Evolutionary conservation across 2,329 filamentous ascomycete genomes (phyloP).

Genomic region (Colletotrichum lentis): DNA sequence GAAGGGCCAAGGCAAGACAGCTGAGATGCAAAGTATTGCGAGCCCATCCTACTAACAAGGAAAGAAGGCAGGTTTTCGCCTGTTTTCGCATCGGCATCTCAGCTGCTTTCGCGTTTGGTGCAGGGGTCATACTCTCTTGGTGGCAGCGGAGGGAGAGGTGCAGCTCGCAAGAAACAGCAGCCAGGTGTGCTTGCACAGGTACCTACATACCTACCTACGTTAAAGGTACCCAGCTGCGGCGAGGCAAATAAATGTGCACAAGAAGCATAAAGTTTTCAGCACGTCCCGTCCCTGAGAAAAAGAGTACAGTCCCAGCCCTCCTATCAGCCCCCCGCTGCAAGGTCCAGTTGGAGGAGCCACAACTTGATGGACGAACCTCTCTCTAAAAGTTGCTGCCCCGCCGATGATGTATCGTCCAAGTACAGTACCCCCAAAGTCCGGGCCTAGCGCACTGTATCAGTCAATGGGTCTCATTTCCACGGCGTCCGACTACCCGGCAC

Average conservation of each 20-base stretch:
- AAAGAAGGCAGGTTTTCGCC: not conserved
- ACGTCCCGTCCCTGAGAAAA: conserved; percentile 14
- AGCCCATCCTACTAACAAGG: conserved; percentile 1
- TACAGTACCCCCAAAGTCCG: conserved; percentile 18
- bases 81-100: conserved; percentile 25
- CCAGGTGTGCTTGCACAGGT: not conserved
- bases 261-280: conserved; percentile 19
- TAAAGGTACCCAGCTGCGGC: no score
- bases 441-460: conserved; percentile 10
- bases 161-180: conserved; percentile 1
- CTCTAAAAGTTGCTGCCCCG: not conserved
- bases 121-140: conserved; percentile 13
- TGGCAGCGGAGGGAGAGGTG: not conserved
- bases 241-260: no score
- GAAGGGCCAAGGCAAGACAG: conserved; percentile 8
- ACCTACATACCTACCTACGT: no score
- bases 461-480: not conserved
- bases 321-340: conserved; percentile 16
- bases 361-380: conserved; percentile 3
- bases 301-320: conserved; percentile 9
- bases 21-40: not conserved
- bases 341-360: conserved; percentile 32
- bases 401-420: conserved; percentile 21
- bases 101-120: conserved; percentile 34
- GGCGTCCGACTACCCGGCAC: not conserved